A percentile compares a stretch with the other conserved stretches of the same genome.
phyloP scores from a whole-genome alignment of 1,139 yeast species.

The Pneumocystis canis region DNA sequence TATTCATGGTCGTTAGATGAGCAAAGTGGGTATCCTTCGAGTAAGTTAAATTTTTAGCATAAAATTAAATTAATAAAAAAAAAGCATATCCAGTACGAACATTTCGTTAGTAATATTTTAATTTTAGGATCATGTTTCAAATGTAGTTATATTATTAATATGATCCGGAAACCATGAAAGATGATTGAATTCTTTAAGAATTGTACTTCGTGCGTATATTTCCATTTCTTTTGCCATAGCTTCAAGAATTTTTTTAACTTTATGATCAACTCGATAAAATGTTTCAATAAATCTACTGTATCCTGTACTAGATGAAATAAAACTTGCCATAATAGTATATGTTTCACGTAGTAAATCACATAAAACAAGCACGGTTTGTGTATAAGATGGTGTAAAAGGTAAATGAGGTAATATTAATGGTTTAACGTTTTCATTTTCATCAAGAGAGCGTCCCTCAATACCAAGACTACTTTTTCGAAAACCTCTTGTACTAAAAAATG shows the following conservation, averaged over 20 bases:
- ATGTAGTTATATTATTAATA: no score
- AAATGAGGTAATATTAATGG: neutral
- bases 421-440: neutral
- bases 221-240: neutral
- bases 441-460: neutral
- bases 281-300: neutral
- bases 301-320: neutral
- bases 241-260: neutral
- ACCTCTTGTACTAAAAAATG: neutral
- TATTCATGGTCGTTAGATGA: neutral
- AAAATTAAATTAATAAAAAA: neutral
- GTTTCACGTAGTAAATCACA: neutral
- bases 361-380: neutral
- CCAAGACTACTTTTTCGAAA: neutral
- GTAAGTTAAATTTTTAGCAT: neutral
- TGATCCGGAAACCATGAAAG: neutral
- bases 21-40: neutral
- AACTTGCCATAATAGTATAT: neutral
- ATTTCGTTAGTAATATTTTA: neutral
- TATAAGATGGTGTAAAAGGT: neutral
- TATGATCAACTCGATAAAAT: neutral
- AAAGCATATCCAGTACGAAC: neutral
- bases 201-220: neutral
- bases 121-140: no score
- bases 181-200: neutral